These are phyloP conservation scores for Neocallimastix lanati DNA, from an alignment of 192 early-diverging fungal species.

Conservation along the genomic window DNA sequence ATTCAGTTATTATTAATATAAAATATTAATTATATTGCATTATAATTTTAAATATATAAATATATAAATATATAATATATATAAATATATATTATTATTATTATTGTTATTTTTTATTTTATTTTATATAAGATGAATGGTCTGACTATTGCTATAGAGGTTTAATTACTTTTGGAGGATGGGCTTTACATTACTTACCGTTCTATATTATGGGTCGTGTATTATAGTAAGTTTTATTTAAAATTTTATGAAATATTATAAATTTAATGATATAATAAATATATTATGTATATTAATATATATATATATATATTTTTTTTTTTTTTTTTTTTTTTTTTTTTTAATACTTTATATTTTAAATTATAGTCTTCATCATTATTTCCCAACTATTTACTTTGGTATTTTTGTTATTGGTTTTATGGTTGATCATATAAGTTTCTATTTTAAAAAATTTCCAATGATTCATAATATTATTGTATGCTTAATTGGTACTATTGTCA, in stretches of 20 bases:
- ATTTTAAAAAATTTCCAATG: slow-evolving; percentile 10
- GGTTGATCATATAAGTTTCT: slow-evolving; percentile 54
- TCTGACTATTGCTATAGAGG: background rate
- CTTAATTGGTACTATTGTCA: background rate
- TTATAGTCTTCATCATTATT: slow-evolving; percentile 85
- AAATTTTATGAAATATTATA: too few relatives aligned
- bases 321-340: slow-evolving; percentile 3
- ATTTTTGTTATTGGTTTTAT: slow-evolving; percentile 50
- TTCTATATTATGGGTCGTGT: slow-evolving; percentile 73
- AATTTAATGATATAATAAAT: too few relatives aligned
- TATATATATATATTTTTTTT: too few relatives aligned
- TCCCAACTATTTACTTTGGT: slow-evolving; percentile 80
- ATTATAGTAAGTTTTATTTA: slow-evolving; percentile 18
- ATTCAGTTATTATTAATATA: too few relatives aligned
- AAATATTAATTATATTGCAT: too few relatives aligned
- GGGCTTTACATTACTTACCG: slow-evolving; percentile 68
- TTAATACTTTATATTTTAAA: too few relatives aligned
- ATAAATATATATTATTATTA: background rate
- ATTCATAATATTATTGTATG: background rate
- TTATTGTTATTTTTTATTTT: too few relatives aligned
- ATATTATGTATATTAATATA: too few relatives aligned
- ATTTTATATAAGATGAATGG: too few relatives aligned
- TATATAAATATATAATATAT: background rate
- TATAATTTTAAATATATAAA: background rate
- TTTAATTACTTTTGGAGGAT: slow-evolving; percentile 43